Conservation (phyloP, 164 flowering plant genomes). For the Magnolia changhungtana region DNA sequence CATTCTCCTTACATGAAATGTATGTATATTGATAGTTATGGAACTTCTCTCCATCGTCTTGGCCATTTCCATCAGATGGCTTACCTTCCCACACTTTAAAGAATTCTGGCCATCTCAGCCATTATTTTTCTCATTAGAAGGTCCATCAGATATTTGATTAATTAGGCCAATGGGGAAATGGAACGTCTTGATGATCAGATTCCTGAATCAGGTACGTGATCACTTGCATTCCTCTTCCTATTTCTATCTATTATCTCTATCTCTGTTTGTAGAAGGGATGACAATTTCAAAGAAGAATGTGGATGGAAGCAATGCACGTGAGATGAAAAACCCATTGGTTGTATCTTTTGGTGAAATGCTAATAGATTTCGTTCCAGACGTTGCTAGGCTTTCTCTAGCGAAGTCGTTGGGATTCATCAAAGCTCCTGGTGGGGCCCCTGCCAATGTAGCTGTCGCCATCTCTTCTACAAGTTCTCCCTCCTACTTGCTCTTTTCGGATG, state of each 20-base stretch:
- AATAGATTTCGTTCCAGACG: conserved; percentile 73
- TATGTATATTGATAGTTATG: background rate
- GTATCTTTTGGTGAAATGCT: conserved; percentile 16
- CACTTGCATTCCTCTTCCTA: background rate
- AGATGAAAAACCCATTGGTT: conserved; percentile 21
- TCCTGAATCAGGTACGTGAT: background rate
- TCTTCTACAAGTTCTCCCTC: conserved; percentile 31
- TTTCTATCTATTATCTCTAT: background rate
- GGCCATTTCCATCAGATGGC: conserved; percentile 2
- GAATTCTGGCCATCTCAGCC: background rate
- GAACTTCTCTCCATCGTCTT: background rate
- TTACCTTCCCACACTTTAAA: background rate
- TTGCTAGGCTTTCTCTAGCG: conserved; percentile 61
- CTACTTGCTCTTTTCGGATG: conserved; percentile 37
- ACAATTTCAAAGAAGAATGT: no score
- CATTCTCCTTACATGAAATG: background rate
- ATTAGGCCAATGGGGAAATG: background rate
- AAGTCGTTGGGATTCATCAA: conserved; percentile 60
- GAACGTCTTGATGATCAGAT: background rate
- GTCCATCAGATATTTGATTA: background rate
- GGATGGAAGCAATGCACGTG: no score
- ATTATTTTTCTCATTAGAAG: background rate
- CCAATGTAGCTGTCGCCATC: conserved; percentile 77
- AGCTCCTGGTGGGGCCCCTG: conserved; percentile 91
- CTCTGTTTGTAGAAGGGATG: background rate